These are phyloP conservation scores for Yamadazyma siamensis DNA, from an alignment of 1,139 yeast genomes.

Conservation along the genomic window DNA sequence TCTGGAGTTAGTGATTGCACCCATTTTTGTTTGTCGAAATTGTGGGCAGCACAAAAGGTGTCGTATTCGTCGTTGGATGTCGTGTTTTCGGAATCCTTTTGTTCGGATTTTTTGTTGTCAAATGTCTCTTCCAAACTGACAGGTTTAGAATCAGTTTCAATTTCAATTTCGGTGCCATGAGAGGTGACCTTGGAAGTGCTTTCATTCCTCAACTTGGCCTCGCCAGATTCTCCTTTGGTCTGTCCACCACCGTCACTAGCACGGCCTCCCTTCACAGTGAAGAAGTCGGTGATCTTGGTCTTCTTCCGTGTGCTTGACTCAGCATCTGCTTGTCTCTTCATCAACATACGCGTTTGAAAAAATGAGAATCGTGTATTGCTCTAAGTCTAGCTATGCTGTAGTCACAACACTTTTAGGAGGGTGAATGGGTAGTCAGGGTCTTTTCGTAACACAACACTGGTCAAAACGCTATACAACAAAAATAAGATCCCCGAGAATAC, in stretches of 20 bases:
- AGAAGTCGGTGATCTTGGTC: slow-evolving; percentile 14
- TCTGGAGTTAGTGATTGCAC: slow-evolving; percentile 48
- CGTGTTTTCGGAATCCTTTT: not conserved
- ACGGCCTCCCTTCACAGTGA: slow-evolving; percentile 6
- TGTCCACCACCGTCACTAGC: not conserved
- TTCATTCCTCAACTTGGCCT: too few species aligned
- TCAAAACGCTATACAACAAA: slow-evolving; percentile 33
- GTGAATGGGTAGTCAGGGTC: slow-evolving; percentile 40
- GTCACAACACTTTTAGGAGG: slow-evolving; percentile 29
- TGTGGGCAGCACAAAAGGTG: slow-evolving; percentile 11
- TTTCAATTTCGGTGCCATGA: slow-evolving; percentile 1
- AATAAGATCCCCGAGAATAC: slow-evolving; percentile 20
- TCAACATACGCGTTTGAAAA: too few species aligned
- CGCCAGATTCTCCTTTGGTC: too few species aligned
- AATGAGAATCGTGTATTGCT: too few species aligned
- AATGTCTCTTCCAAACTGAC: too few species aligned
- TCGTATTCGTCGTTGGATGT: slow-evolving; percentile 4
- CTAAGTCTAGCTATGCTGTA: not conserved
- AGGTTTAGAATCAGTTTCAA: not conserved
- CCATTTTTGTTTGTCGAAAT: slow-evolving; percentile 57
- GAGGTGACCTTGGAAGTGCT: too few species aligned
- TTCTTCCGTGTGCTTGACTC: slow-evolving; percentile 2
- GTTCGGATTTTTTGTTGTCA: too few species aligned
- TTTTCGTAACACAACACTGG: slow-evolving; percentile 39
- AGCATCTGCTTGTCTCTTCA: not conserved